Evolutionary conservation across 345 rosid genomes (phyloP), one percentile per base, ranked within the genome.

Genomic region (Rhizophora mangle): DNA sequence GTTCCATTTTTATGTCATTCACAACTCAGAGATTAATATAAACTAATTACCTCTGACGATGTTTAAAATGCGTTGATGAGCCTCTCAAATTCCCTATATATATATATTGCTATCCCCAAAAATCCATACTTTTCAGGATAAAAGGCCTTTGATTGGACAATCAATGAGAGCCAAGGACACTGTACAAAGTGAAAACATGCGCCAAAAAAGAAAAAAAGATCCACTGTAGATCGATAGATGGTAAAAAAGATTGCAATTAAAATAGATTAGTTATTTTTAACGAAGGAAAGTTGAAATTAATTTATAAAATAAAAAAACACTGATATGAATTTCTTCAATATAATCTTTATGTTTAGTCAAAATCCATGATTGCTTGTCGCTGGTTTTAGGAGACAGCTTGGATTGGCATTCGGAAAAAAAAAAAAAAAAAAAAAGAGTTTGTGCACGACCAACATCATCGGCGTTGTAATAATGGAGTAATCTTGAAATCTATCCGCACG

Each of bases 181-280:
- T 39, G 18, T 37, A 70, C 27, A 73, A 72, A 64, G 74, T 30
- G 72, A 61, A 37, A 56, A 62, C 72, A 60, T 34, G 37, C 37
- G 71, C 53, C 77, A 75, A 51, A 71, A 74, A 68, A 69, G 56
- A 72, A 32, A 0, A 32, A 69, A 68, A 71, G 64, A 75, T 32
- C 71, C 74, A 69, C 68, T 53, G 57, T 5, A 27, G 63, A 47
- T 56, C 15, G 81, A 81, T 79, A 72, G 84, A 79, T 80, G 87
- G 88, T 85, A 86, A 83, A 85, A 84, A 84, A 82, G 81, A 56
- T 66, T 24, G 65, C 71, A 43, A 72, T 57, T 77, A 47, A 79
- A 79, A 81, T 65, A 82, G 24, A 74, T 73, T 73, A 18, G 54
- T 66, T 72, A 10, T 2, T 3, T 43, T 11, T 43, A 43, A 13